Evolutionary conservation across 441 rosid genomes (phyloP).

Genomic region (Corymbia citriodora): DNA sequence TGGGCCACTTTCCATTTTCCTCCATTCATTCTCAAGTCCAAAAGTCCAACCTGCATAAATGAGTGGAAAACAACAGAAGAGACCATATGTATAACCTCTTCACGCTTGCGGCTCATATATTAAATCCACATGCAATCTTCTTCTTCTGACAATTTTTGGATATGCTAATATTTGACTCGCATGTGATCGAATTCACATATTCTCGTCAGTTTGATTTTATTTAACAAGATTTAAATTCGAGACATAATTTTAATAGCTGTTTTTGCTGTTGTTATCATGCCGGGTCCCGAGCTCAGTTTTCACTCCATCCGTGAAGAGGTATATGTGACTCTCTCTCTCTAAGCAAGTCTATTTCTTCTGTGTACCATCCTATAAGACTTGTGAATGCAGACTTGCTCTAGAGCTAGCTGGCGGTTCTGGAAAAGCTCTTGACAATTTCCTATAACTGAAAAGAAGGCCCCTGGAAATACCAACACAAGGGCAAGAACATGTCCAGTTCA

Average conservation of each 20-base stretch:
- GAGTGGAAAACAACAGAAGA: too few relatives aligned
- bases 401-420: not conserved
- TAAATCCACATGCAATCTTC: too few relatives aligned
- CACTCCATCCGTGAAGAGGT: constrained; percentile 8
- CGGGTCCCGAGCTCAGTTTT: constrained; percentile 10
- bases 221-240: too few relatives aligned
- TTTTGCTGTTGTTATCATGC: constrained; percentile 22
- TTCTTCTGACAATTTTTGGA: too few relatives aligned
- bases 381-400: not conserved
- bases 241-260: not conserved
- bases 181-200: too few relatives aligned
- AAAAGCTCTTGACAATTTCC: not conserved
- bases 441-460: not conserved
- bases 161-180: too few relatives aligned
- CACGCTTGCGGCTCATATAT: too few relatives aligned
- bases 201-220: too few relatives aligned
- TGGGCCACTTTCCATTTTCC: too few relatives aligned
- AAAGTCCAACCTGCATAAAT: too few relatives aligned
- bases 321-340: not conserved
- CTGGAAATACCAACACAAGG: not conserved
- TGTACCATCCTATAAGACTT: not conserved
- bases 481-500: not conserved
- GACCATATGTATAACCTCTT: too few relatives aligned
- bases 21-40: too few relatives aligned
- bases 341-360: not conserved